Conservation (phyloP, 2,329 filamentous ascomycete species). For the Aspergillus spinulosporus region DNA sequence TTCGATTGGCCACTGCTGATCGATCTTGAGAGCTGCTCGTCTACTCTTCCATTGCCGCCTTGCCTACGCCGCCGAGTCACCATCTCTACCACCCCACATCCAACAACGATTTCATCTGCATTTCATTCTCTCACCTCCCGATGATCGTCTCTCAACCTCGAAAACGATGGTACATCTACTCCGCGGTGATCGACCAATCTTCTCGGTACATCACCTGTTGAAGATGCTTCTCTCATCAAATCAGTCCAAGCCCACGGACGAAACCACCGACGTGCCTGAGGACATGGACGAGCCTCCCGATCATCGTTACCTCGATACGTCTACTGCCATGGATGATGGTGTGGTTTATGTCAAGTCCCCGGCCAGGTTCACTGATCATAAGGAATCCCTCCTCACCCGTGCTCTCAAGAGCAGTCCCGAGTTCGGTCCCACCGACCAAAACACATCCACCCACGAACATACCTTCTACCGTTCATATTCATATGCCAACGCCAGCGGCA, state of each 20-base stretch:
- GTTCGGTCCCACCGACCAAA: constrained; percentile 39
- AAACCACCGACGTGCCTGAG: constrained; percentile 65
- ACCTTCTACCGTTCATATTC: constrained; percentile 58
- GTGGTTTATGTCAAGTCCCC: constrained; percentile 50
- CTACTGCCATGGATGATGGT: constrained; percentile 32
- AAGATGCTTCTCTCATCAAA: constrained; percentile 49
- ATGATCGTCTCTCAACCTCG: constrained; percentile 11
- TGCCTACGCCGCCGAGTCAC: constrained; percentile 16
- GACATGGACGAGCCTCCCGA: constrained; percentile 92
- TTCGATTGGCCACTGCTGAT: constrained; percentile 33
- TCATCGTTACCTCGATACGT: constrained; percentile 30
- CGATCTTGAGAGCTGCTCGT: constrained; percentile 29
- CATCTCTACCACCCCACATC: constrained; percentile 2
- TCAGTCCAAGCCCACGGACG: constrained; percentile 37
- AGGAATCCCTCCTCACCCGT: constrained; percentile 82
- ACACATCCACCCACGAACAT: constrained; percentile 43
- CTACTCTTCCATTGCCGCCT: constrained; percentile 16
- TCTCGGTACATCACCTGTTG: constrained; percentile 42
- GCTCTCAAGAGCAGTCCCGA: constrained; percentile 72
- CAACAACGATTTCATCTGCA: constrained; percentile 1
- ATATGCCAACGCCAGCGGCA: constrained; percentile 75
- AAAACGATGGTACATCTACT: constrained; percentile 36
- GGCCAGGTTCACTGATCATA: constrained; percentile 54
- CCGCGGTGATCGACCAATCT: constrained; percentile 35
- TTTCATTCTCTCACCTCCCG: constrained; percentile 9